Base-by-base conservation (phyloP, 2,329 filamentous ascomycete genomes). In the Xylariaceae sp. region DNA sequence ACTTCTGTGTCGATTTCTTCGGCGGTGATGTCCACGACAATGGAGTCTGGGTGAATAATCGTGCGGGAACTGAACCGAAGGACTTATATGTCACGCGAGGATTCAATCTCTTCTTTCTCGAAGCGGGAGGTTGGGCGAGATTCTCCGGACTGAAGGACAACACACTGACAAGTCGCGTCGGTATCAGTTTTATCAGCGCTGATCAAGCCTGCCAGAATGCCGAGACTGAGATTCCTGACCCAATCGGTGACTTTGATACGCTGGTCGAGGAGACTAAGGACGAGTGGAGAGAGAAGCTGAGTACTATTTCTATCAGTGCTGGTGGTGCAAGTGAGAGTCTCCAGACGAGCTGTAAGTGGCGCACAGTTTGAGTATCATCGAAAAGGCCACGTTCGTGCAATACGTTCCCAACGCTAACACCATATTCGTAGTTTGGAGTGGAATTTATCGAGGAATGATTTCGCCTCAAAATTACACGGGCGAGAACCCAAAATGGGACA, bases 401-500 rank as follows among this genome's bases (percentile, higher is more conserved):
- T 27, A 7, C 22, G 22, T 27, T 27, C 22, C 7, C 22, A 7
- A 27, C 7, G 22, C 22, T 27, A 27, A 27, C 22, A 27, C 4
- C 4, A 27, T 27, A 7, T 7, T 27, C 19, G 11, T 17, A 56
- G 54, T 86, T 59, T 86, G 80, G 79, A 83, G 79, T 49, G 81
- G 81, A 1, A 65, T 78, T 5, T 85, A 85, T 55, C 72, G 82
- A 18, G 69, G 75, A 1, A 77, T 85, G 74, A 81, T 85, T 52
- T 81, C 77, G 30, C 82, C 82, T 1, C 82, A 85, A 59, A 82
- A 86, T 58, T 85, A 85, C 57, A 85, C 83, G 0, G 80, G 78
- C 0, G 82, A 85, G 60, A 85, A 85, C 41, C 79, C 79, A 3
- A 64, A 79, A 0, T 86, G 82, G 82, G 62, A 78, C 33, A 82